A percentile compares a stretch with the other conserved stretches of the same genome.
These are phyloP conservation scores for Penicillium sp. DNA, from an alignment of 2,329 filamentous ascomycete species.

Conservation along the genomic window DNA sequence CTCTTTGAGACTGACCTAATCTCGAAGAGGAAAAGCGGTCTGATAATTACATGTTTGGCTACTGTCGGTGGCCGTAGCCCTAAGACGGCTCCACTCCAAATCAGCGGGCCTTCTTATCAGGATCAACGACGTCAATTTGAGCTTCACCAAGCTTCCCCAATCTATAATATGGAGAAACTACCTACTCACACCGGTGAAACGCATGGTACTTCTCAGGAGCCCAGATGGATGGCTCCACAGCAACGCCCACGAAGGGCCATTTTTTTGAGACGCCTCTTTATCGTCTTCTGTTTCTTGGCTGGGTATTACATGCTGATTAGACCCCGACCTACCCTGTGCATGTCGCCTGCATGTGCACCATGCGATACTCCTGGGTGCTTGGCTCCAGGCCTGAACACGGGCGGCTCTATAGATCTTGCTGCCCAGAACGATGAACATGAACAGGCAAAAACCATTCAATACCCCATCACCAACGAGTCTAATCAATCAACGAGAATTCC, in stretches of 20 bases:
- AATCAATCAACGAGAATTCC: conserved; percentile 55
- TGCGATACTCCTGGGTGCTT: neutral
- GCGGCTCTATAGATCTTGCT: neutral
- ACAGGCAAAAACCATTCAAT: neutral
- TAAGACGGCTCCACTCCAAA: neutral
- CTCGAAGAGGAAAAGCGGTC: neutral
- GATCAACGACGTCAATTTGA: conserved; percentile 2
- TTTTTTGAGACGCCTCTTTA: conserved; percentile 7
- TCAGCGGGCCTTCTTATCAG: neutral
- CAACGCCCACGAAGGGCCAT: neutral
- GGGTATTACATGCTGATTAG: conserved; percentile 11
- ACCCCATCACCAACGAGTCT: neutral
- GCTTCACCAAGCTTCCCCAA: neutral
- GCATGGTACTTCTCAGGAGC: neutral
- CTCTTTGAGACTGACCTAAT: no score
- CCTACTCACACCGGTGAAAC: conserved; percentile 18
- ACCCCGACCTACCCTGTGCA: neutral
- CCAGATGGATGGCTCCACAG: neutral
- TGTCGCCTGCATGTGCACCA: neutral
- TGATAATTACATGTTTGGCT: neutral
- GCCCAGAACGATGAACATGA: neutral
- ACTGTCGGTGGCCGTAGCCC: neutral
- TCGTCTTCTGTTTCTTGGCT: conserved; percentile 12
- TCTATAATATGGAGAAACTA: conserved; percentile 21
- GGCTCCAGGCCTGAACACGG: neutral